These are phyloP conservation scores for Phialophora macrospora DNA, from an alignment of 2,329 filamentous ascomycete genomes.

Conservation along the genomic window DNA sequence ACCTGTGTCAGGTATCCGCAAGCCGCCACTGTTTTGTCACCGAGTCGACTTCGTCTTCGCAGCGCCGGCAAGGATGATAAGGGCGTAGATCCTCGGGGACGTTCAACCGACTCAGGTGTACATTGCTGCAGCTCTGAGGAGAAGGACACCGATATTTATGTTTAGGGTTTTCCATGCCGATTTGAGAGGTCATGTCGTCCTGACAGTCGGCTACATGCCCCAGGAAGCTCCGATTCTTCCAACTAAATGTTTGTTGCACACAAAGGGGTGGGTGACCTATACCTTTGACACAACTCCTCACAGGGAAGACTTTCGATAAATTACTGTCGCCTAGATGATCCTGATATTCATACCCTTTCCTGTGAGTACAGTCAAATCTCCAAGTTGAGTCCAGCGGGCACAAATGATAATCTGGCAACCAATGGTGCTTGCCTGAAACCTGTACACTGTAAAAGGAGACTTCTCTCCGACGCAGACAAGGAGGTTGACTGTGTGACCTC, in stretches of 20 bases:
- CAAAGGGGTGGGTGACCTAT: not conserved
- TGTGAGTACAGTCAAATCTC: not conserved
- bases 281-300: constrained; percentile 10
- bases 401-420: constrained; percentile 4
- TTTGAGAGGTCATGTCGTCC: not conserved
- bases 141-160: not conserved
- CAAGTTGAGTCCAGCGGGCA: constrained; percentile 6
- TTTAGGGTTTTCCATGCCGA: not conserved
- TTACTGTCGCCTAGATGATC: not conserved
- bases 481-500: constrained; percentile 11
- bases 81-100: constrained; percentile 15
- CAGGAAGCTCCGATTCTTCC: not conserved
- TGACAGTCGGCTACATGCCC: not conserved
- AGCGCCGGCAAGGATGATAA: not conserved
- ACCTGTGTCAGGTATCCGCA: no score
- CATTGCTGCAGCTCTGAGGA: constrained; percentile 14
- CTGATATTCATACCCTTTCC: no score
- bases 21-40: no score
- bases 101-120: constrained; percentile 12
- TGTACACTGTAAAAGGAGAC: not conserved
- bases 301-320: not conserved
- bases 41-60: not conserved
- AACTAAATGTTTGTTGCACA: not conserved
- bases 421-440: not conserved
- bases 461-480: not conserved